These are phyloP conservation scores for Schoenoplectus triqueter DNA, from an alignment of 202 grass and related monocot species.

Conservation along the genomic window DNA sequence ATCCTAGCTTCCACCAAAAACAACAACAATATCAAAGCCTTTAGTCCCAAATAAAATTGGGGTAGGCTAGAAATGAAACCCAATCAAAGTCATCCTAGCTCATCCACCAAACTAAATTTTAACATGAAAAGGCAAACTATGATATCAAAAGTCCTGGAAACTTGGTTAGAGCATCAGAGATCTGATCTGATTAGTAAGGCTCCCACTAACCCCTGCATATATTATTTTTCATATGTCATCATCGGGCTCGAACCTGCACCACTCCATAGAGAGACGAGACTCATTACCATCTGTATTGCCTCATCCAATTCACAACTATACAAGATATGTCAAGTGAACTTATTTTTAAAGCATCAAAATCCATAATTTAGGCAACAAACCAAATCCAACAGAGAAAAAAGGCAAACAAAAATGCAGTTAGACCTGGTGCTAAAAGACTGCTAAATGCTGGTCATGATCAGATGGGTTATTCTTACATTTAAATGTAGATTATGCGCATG, in stretches of 20 bases:
- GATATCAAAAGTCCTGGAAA: not conserved
- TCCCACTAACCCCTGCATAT: not conserved
- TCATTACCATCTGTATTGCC: not conserved
- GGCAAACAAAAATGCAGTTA: not conserved
- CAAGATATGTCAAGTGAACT: not conserved
- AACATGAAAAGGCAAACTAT: conserved; percentile 1
- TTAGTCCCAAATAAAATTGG: too few relatives aligned
- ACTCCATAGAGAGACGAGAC: too few relatives aligned
- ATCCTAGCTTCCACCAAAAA: not conserved
- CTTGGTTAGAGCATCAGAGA: not conserved
- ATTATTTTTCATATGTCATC: too few relatives aligned
- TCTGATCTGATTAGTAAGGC: not conserved
- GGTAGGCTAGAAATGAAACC: too few relatives aligned
- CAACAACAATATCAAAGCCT: not conserved
- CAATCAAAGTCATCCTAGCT: not conserved
- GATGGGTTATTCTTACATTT: not conserved
- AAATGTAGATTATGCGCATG: not conserved
- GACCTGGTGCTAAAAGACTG: not conserved
- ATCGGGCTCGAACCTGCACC: too few relatives aligned
- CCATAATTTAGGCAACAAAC: not conserved
- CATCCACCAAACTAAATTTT: not conserved
- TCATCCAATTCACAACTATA: not conserved
- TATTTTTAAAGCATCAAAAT: conserved; percentile 13
- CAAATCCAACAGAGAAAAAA: not conserved
- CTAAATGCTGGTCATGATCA: not conserved